Evolutionary conservation across 305 asterid species (phyloP).

Genomic region (Striga hermonthica): DNA sequence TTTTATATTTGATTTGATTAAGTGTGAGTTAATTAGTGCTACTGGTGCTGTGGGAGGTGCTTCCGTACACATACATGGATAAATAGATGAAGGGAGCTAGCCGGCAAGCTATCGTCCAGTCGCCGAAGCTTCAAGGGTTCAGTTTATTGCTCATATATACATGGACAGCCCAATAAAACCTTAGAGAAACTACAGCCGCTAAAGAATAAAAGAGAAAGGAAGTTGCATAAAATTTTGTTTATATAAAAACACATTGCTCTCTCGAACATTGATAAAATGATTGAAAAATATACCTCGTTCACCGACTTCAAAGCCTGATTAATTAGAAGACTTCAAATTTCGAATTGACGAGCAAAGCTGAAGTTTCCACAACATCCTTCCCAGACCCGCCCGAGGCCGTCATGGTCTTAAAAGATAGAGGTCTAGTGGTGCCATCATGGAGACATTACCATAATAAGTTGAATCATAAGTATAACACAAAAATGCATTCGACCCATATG

Average conservation of each 20-base stretch:
- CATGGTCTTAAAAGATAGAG: slow-evolving; percentile 35
- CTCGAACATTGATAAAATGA: background rate
- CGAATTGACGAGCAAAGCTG: slow-evolving; percentile 36
- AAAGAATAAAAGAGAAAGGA: too few species aligned
- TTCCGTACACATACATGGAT: too few species aligned
- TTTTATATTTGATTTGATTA: too few species aligned
- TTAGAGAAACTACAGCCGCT: too few species aligned
- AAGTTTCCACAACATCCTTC: slow-evolving; percentile 34
- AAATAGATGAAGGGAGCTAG: too few species aligned
- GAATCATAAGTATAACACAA: slow-evolving; percentile 43
- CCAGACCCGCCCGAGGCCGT: slow-evolving; percentile 39
- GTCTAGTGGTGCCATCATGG: slow-evolving; percentile 31
- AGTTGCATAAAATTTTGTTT: slow-evolving; percentile 5
- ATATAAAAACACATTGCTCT: background rate
- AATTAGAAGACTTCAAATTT: slow-evolving; percentile 37
- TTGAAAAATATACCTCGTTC: slow-evolving; percentile 34
- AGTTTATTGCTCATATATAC: too few species aligned
- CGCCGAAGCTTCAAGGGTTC: too few species aligned
- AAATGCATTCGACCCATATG: slow-evolving; percentile 45
- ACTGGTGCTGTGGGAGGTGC: too few species aligned
- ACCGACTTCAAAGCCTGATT: slow-evolving; percentile 36
- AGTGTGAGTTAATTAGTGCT: too few species aligned
- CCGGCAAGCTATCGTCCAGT: too few species aligned
- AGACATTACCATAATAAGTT: slow-evolving; percentile 39
- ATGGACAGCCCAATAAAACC: too few species aligned